Conservation (phyloP, 768 basidiomycete genomes). For the Phylloporus rhodoxanthus region DNA sequence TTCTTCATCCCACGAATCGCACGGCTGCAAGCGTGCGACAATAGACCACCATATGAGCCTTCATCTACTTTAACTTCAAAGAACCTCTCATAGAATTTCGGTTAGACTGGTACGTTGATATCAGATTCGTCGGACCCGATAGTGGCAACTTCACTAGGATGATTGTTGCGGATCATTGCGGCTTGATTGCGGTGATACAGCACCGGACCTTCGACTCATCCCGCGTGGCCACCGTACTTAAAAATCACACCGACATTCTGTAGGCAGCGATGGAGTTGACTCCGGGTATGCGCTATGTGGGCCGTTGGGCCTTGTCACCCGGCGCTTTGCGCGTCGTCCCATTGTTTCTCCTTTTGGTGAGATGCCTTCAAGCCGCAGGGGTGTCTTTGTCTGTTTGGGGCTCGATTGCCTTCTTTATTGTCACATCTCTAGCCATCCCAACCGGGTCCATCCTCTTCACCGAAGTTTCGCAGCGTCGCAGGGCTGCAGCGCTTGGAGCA, state of each 20-base stretch:
- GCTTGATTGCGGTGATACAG: not conserved
- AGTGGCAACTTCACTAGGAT: too few relatives aligned
- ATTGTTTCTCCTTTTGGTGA: slow-evolving; percentile 10
- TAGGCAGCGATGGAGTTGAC: slow-evolving; percentile 15
- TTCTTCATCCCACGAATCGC: too few relatives aligned
- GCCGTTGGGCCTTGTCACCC: slow-evolving; percentile 10
- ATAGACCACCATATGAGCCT: too few relatives aligned
- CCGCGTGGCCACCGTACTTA: not conserved
- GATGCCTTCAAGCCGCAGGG: slow-evolving; percentile 8
- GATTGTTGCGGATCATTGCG: not conserved
- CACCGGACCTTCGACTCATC: not conserved
- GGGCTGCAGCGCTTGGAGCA: slow-evolving; percentile 23
- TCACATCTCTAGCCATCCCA: slow-evolving; percentile 1
- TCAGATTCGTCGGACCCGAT: not conserved
- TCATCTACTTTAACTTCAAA: too few relatives aligned
- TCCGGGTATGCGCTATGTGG: slow-evolving; percentile 22
- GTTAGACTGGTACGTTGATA: not conserved
- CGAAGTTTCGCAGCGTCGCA: slow-evolving; percentile 9
- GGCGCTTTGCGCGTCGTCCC: slow-evolving; percentile 11
- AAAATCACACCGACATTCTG: not conserved
- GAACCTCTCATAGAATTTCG: too few relatives aligned
- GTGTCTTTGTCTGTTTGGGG: slow-evolving; percentile 6
- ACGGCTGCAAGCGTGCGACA: too few relatives aligned
- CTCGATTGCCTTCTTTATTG: slow-evolving; percentile 4
- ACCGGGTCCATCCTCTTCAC: not conserved